phyloP scores from a whole-genome alignment of 345 rosid genomes.

The Euphorbia pulcherrima region DNA sequence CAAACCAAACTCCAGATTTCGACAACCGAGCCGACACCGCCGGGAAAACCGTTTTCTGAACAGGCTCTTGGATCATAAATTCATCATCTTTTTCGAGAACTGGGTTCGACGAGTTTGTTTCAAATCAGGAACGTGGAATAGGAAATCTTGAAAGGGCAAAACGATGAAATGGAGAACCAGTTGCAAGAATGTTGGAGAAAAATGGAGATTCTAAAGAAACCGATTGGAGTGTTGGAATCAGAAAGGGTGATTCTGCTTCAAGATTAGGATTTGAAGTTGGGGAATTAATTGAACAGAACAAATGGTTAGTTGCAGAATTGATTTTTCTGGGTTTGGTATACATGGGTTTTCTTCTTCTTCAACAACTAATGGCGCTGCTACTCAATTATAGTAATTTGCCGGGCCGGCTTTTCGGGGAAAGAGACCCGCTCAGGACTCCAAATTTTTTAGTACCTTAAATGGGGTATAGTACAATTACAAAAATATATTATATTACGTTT shows the following conservation, averaged over 20 bases:
- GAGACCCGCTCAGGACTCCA: too few relatives aligned
- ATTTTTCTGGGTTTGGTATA: conserved; percentile 29
- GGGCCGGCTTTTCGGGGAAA: too few relatives aligned
- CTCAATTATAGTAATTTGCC: too few relatives aligned
- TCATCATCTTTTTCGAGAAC: background rate
- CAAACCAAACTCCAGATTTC: conserved; percentile 26
- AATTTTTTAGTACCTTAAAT: too few relatives aligned
- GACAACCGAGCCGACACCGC: background rate
- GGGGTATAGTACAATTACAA: too few relatives aligned
- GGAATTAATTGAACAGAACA: conserved; percentile 49
- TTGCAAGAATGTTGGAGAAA: conserved; percentile 41
- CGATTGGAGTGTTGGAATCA: conserved; percentile 59
- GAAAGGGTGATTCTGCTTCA: conserved; percentile 49
- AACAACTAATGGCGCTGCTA: background rate
- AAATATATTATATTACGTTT: too few relatives aligned
- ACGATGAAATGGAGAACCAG: conserved; percentile 33
- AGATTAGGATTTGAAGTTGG: conserved; percentile 44
- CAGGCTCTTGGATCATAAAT: background rate
- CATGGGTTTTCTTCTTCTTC: too few relatives aligned
- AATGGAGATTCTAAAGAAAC: conserved; percentile 53
- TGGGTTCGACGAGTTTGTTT: conserved; percentile 37
- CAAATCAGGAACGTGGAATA: conserved; percentile 48
- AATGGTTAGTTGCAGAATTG: conserved; percentile 43
- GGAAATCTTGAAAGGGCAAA: conserved; percentile 39
- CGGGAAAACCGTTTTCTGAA: background rate